Evolutionary conservation across 768 basidiomycete genomes (phyloP), one percentile per base, ranked within the genome.

Genomic region (Phanerochaete carnosa): DNA sequence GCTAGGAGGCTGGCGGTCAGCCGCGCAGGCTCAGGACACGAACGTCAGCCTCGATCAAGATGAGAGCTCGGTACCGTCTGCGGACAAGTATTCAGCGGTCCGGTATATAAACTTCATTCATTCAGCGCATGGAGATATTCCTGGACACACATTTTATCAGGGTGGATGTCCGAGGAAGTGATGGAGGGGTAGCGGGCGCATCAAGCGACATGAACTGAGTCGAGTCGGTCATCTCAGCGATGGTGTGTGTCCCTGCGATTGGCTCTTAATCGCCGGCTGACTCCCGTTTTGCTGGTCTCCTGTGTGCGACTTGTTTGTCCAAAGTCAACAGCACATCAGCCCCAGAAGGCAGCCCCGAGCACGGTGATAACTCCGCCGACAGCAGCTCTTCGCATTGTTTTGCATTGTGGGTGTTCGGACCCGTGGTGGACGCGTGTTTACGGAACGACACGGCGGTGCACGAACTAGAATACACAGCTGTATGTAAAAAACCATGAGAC

Each of bases 281-380:
- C 46, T 11, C 22, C 6, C 26, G 22, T 47, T 15, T 13, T 50
- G 25, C 29, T 23, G 25, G 13, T 29, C 13, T 29, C 35, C 43
- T 37, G 54, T 55, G 33, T 8, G 37, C 23, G 54, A 55, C 54
- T 55, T 55, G 54, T 55, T 19, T 55, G 54, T 35, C 32, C 54
- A 54, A 26, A 37, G 23, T 22, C 33, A n/a, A 11, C 32, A 12
- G 8, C 50, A 46, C 45, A 49, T 26, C 47, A 49, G n/a, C n/a
- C n/a, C 23, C 22, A 49, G 23, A 26, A 49, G 23, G 28, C 47
- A 43, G 39, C 39, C 39, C 39, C 16, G 39, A 35, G 33, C 8
- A 8, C 19, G 39, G 19, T 19, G 39, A 19, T 43, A 43, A 43
- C 39, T 43, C 39, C 39, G 39, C 39, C 39, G 39, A 43, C 39